Percentiles rank a stretch among this genome's conserved stretches.
Evolutionary conservation across 1,284 basidiomycete genomes (phyloP).

Genomic region (Pterulicium gracile): DNA sequence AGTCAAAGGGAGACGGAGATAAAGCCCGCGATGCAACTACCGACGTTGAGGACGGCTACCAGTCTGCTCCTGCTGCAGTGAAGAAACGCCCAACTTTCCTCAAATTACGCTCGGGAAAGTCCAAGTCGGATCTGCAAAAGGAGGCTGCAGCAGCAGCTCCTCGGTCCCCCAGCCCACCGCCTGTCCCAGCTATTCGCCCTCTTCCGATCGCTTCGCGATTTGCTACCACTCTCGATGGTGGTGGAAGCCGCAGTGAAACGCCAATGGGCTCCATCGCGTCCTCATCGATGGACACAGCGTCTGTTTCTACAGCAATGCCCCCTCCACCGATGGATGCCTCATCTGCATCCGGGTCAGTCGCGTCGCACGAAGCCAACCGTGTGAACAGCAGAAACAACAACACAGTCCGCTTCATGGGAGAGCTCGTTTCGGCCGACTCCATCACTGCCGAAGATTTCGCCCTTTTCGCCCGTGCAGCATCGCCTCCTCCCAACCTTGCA

Average conservation of each 20-base stretch:
- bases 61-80: constrained; percentile 26
- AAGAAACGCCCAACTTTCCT: constrained; percentile 15
- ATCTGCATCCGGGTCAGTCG: not conserved
- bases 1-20: constrained; percentile 8
- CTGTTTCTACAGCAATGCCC: too few relatives aligned
- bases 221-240: constrained; percentile 22
- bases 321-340: too few relatives aligned
- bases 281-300: not conserved
- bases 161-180: constrained; percentile 21
- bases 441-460: not conserved
- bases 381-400: not conserved
- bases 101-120: constrained; percentile 17
- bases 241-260: constrained; percentile 4
- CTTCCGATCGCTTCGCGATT: constrained; percentile 45
- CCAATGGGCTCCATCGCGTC: constrained; percentile 3
- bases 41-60: constrained; percentile 29
- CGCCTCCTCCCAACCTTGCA: not conserved
- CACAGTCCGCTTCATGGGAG: not conserved
- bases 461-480: not conserved
- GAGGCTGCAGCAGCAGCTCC: constrained; percentile 11
- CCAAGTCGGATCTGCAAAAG: constrained; percentile 15
- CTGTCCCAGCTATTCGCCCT: constrained; percentile 22
- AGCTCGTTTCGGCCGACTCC: not conserved
- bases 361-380: not conserved
- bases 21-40: constrained; percentile 15